Conservation (phyloP, 2,329 filamentous ascomycete genomes). For the Microdochium bolleyi region DNA sequence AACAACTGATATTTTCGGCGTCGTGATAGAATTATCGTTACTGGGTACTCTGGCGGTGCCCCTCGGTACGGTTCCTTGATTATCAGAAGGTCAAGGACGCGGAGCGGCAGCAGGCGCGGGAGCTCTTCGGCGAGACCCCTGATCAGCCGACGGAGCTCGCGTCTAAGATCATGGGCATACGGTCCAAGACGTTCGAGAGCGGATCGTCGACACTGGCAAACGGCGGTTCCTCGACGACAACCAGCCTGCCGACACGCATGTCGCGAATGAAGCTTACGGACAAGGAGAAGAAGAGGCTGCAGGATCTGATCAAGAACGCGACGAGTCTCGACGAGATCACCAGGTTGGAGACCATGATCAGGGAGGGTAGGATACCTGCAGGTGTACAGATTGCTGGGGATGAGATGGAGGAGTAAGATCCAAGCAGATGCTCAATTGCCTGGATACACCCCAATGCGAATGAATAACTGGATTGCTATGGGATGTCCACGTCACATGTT, state of each 20-base stretch:
- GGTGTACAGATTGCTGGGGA: conserved; percentile 45
- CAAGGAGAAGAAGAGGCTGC: conserved; percentile 75
- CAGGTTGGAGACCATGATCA: conserved; percentile 81
- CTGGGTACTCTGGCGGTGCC: conserved; percentile 84
- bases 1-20: background rate
- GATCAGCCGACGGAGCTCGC: conserved; percentile 76
- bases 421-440: conserved; percentile 51
- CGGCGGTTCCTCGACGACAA: conserved; percentile 24
- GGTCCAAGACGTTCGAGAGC: conserved; percentile 67
- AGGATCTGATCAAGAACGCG: conserved; percentile 81
- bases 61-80: conserved; percentile 81
- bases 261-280: conserved; percentile 80
- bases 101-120: conserved; percentile 67
- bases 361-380: conserved; percentile 76
- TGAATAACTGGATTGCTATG: too few species aligned
- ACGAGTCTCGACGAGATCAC: conserved; percentile 87
- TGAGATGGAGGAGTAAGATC: conserved; percentile 55
- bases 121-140: conserved; percentile 69
- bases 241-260: conserved; percentile 47
- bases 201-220: conserved; percentile 29
- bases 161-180: conserved; percentile 75
- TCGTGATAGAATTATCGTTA: conserved; percentile 71
- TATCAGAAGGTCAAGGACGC: conserved; percentile 84
- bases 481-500: too few species aligned
- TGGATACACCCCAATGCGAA: too few species aligned